Base-by-base conservation (phyloP, 495 filamentous ascomycete species). In the Trichoderma orchidacearum region DNA sequence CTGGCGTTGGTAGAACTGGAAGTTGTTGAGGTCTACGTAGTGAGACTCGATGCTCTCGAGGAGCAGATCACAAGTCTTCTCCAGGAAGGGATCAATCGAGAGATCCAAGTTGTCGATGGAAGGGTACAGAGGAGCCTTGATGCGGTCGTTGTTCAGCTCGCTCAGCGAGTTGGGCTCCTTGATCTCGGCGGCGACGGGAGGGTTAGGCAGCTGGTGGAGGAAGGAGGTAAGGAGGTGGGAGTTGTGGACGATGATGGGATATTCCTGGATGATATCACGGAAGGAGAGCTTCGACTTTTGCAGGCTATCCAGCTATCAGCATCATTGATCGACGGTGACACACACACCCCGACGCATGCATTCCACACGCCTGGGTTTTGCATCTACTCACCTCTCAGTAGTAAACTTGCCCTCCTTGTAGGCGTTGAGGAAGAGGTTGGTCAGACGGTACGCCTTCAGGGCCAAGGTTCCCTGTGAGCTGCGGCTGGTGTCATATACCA, bases 21-120 rank as follows among this genome's bases (percentile, higher is more conserved):
- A 87, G 78, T 98, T 98, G 80, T 97, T 98, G 67, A 92, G 85
- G 73, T 98, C 93, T 51, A 91, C 95, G 72, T 97, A 90, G 77
- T 98, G 93, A 25, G 85, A 82, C 76, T 98, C 93, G 66, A 98
- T 97, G 73, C 84, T 89, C 58, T 98, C 93, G 57, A 98, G 83
- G 25, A 98, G 81, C 60, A 95, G 82, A 66, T 98, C 91, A 72
- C 89, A 93, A 57, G 92, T 95, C 80, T 95, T 95, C 79, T 96
- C 91, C n/a, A 98, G 82, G 79, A 93, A 97, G 27, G 93, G 93
- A 66, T 98, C 93, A 68, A 97, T 92, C 62, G 83, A 89, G 53
- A 98, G 85, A 58, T 96, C 89, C 31, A 98, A 83, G 66, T 79
- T 77, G 60, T 95, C 90, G 67, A 86, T 83, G 64, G 95, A 96